Conservation (phyloP, 805 yeast genomes). For the Candida golubevii region DNA sequence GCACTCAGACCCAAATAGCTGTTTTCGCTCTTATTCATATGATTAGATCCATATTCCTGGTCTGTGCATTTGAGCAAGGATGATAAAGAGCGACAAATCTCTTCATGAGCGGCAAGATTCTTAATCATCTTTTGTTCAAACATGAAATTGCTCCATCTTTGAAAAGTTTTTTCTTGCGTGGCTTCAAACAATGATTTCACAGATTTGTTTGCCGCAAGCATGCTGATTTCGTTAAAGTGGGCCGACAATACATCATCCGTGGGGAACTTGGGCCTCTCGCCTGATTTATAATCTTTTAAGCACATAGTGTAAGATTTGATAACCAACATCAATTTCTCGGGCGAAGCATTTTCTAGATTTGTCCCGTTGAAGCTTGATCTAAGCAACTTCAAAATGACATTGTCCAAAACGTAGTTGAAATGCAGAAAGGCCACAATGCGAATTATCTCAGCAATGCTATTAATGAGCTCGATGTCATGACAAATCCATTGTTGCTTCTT, state of each 20-base stretch:
- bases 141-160: constrained; percentile 27
- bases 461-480: constrained; percentile 55
- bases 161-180: constrained; percentile 5
- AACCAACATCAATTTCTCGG: constrained; percentile 69
- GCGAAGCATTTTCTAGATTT: constrained; percentile 55
- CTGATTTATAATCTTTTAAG: constrained; percentile 53
- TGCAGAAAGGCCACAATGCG: constrained; percentile 76
- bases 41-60: constrained; percentile 42
- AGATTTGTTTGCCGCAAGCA: constrained; percentile 1
- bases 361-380: constrained; percentile 55
- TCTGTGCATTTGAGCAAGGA: constrained; percentile 58
- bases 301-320: constrained; percentile 70
- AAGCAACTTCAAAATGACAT: constrained; percentile 67
- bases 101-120: constrained; percentile 60
- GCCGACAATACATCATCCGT: constrained; percentile 41
- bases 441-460: constrained; percentile 67
- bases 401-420: constrained; percentile 74
- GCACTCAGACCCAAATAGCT: constrained; percentile 13
- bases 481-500: constrained; percentile 76
- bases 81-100: constrained; percentile 57
- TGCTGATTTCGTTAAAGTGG: constrained; percentile 1
- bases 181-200: constrained; percentile 10
- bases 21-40: constrained; percentile 21
- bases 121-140: constrained; percentile 43
- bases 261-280: constrained; percentile 71